Evolutionary conservation across 106 monocot genomes (phyloP).

Genomic region (Triglochin maritima): DNA sequence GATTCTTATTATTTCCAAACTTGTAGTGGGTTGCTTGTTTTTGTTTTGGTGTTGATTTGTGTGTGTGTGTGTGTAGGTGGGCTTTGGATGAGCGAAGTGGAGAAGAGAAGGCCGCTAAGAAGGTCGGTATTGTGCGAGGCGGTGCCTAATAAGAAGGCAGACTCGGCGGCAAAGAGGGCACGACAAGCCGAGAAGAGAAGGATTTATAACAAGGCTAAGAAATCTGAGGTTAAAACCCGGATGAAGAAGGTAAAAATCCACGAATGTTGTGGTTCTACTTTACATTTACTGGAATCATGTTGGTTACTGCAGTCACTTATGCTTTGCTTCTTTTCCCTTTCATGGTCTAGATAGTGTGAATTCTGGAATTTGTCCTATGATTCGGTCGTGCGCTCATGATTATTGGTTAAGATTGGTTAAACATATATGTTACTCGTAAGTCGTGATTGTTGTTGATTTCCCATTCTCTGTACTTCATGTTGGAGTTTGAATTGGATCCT

Average conservation of each 20-base stretch:
- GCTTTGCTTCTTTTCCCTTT: neutral
- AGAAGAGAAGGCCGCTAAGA: slow-evolving; percentile 14
- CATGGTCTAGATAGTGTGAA: no score
- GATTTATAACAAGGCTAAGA: slow-evolving; percentile 54
- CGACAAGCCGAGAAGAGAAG: slow-evolving; percentile 73
- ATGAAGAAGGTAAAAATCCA: slow-evolving; percentile 56
- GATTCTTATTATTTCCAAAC: neutral
- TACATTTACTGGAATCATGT: neutral
- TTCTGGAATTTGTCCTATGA: no score
- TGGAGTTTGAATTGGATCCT: no score
- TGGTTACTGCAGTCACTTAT: neutral
- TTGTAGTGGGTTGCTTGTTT: neutral
- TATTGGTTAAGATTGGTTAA: no score
- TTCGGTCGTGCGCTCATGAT: no score
- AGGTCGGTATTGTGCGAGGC: slow-evolving; percentile 59
- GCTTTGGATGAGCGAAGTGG: slow-evolving; percentile 15
- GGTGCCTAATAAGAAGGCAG: slow-evolving; percentile 45
- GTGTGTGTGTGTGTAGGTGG: slow-evolving; percentile 10
- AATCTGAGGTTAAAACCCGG: slow-evolving; percentile 61
- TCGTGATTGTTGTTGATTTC: no score
- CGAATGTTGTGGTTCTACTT: neutral
- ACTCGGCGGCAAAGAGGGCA: slow-evolving; percentile 71
- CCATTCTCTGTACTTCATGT: no score
- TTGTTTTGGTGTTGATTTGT: neutral
- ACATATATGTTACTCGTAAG: no score